Conservation (phyloP, 306 rosid genomes). For the Vigna angularis region DNA sequence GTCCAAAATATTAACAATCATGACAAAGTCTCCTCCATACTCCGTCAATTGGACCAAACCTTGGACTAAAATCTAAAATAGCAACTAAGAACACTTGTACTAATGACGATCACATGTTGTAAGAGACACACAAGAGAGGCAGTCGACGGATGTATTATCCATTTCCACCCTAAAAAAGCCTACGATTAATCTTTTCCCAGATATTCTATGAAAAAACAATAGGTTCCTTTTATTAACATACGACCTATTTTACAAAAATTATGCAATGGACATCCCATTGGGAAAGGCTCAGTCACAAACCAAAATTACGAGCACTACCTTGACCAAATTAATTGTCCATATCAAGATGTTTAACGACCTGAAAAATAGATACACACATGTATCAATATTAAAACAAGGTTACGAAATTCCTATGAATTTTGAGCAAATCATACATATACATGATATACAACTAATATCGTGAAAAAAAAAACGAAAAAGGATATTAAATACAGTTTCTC, state of each 20-base stretch:
- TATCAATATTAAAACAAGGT: too few relatives aligned
- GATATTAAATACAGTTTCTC: background rate
- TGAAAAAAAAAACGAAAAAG: background rate
- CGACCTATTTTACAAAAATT: background rate
- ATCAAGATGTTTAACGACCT: slow-evolving; percentile 15
- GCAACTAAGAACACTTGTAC: background rate
- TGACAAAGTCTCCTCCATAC: background rate
- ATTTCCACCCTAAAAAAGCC: background rate
- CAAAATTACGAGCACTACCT: slow-evolving; percentile 9
- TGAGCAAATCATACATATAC: too few relatives aligned
- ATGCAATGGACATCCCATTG: background rate
- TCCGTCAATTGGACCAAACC: background rate
- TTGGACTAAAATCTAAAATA: background rate
- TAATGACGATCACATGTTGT: background rate
- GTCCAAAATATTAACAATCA: background rate
- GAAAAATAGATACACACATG: background rate
- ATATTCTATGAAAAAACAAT: background rate
- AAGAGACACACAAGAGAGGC: slow-evolving; percentile 1
- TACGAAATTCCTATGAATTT: too few relatives aligned
- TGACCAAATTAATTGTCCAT: slow-evolving; percentile 6
- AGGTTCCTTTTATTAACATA: background rate
- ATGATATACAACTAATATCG: background rate
- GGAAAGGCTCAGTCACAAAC: background rate
- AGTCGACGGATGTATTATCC: background rate
- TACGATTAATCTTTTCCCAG: background rate